These are phyloP conservation scores for Lupinus albus DNA, from an alignment of 306 rosid species.

Conservation along the genomic window DNA sequence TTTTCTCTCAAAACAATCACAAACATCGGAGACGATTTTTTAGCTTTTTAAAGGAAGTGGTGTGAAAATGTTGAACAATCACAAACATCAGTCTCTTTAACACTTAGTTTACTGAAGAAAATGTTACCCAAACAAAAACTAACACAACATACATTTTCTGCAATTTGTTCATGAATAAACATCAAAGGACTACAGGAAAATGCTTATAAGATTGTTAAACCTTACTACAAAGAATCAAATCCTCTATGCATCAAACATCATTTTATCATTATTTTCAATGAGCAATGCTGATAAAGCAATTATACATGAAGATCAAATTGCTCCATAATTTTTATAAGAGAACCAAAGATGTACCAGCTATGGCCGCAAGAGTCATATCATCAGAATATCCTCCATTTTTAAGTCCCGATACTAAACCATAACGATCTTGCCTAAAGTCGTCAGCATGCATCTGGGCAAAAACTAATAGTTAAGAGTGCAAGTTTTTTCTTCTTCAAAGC, in stretches of 20 bases:
- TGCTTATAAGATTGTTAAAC: slow-evolving; percentile 10
- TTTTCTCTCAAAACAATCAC: background rate
- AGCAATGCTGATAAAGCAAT: slow-evolving; percentile 5
- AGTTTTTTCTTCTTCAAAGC: slow-evolving; percentile 32
- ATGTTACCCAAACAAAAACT: slow-evolving; percentile 26
- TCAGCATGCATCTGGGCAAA: slow-evolving; percentile 91
- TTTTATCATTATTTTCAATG: background rate
- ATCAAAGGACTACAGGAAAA: background rate
- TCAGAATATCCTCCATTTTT: slow-evolving; percentile 95
- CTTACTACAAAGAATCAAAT: background rate
- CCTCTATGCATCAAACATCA: too few relatives aligned
- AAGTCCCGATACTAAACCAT: slow-evolving; percentile 84
- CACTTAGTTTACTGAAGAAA: slow-evolving; percentile 15
- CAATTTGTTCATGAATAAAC: slow-evolving; percentile 15
- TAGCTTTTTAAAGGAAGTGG: background rate
- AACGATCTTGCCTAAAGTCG: slow-evolving; percentile 79
- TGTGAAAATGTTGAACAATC: too few relatives aligned
- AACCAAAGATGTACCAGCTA: slow-evolving; percentile 66
- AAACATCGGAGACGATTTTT: background rate
- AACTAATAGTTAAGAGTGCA: slow-evolving; percentile 42
- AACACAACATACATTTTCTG: background rate
- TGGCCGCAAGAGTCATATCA: slow-evolving; percentile 98
- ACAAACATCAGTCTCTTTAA: slow-evolving; percentile 10
- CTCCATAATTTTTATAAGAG: slow-evolving; percentile 19
- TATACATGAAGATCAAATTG: slow-evolving; percentile 9